Percentiles rank a stretch among this genome's conserved stretches.
These are phyloP conservation scores for Pythium periplocum DNA, from an alignment of 352 stramenopile genomes.

Conservation along the genomic window DNA sequence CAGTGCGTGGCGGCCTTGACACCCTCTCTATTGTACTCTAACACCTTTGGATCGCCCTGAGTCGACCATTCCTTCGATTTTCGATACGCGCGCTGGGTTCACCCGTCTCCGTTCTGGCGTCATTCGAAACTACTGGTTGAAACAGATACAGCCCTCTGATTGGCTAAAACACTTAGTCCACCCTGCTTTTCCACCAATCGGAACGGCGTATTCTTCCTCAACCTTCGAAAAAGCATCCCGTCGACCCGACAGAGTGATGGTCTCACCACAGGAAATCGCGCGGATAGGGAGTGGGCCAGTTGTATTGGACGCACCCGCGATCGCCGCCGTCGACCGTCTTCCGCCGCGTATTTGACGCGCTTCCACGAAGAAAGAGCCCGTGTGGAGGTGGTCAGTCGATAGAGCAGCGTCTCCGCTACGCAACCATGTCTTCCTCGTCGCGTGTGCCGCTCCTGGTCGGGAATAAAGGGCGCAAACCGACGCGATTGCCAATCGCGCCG, in stretches of 20 bases:
- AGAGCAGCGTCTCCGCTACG: neutral
- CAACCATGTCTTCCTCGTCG: conserved; percentile 38
- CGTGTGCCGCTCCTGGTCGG: conserved; percentile 75
- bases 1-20: too few relatives aligned
- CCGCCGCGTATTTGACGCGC: neutral
- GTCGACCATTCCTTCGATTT: too few relatives aligned
- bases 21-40: too few relatives aligned
- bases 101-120: neutral
- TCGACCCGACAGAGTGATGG: conserved; percentile 15
- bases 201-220: neutral
- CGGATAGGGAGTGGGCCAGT: conserved; percentile 10
- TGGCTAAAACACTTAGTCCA: conserved; percentile 5
- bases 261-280: conserved; percentile 17
- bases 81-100: too few relatives aligned
- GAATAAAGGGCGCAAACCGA: conserved; percentile 65
- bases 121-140: conserved; percentile 14
- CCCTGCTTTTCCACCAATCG: conserved; percentile 13
- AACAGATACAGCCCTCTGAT: conserved; percentile 3
- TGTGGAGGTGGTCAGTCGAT: too few relatives aligned
- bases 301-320: too few relatives aligned
- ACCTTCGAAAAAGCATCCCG: conserved; percentile 13
- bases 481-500: conserved; percentile 60
- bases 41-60: too few relatives aligned
- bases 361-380: too few relatives aligned
- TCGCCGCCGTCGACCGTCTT: neutral